A percentile compares a stretch with the other conserved stretches of the same genome.
Conservation (phyloP, 1,139 yeast species). For the Suhomyces taliae region DNA sequence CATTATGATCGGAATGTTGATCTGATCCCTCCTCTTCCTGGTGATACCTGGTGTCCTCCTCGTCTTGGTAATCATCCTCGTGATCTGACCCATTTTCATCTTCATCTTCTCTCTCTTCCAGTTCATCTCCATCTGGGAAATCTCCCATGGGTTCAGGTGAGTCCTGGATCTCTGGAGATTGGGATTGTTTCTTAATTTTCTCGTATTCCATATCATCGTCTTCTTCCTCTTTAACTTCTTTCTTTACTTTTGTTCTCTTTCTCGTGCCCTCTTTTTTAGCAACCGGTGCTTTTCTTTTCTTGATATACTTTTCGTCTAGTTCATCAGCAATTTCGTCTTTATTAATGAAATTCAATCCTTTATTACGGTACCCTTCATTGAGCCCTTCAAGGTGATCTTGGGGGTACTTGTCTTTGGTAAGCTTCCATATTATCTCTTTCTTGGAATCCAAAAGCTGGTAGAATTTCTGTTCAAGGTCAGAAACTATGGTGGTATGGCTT, state of each 20-base stretch:
- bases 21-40: too few species aligned
- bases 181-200: neutral
- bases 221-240: constrained; percentile 7
- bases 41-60: neutral
- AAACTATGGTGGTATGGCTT: constrained; percentile 29
- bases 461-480: constrained; percentile 39
- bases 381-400: constrained; percentile 19
- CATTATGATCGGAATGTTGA: too few species aligned
- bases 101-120: constrained; percentile 1
- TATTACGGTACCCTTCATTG: constrained; percentile 22
- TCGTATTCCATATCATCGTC: neutral
- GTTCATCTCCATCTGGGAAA: constrained; percentile 3
- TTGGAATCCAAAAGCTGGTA: constrained; percentile 38
- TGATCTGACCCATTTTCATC: neutral
- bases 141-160: constrained; percentile 3
- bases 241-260: neutral
- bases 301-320: constrained; percentile 19
- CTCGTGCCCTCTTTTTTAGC: neutral
- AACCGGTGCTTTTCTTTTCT: constrained; percentile 3
- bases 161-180: neutral
- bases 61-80: neutral
- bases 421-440: constrained; percentile 36
- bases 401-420: constrained; percentile 17
- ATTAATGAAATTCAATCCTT: constrained; percentile 22
- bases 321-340: constrained; percentile 19